Evolutionary conservation across 768 basidiomycete species (phyloP), one percentile per base, ranked within the genome.

Genomic region (Coprinopsis sp.): DNA sequence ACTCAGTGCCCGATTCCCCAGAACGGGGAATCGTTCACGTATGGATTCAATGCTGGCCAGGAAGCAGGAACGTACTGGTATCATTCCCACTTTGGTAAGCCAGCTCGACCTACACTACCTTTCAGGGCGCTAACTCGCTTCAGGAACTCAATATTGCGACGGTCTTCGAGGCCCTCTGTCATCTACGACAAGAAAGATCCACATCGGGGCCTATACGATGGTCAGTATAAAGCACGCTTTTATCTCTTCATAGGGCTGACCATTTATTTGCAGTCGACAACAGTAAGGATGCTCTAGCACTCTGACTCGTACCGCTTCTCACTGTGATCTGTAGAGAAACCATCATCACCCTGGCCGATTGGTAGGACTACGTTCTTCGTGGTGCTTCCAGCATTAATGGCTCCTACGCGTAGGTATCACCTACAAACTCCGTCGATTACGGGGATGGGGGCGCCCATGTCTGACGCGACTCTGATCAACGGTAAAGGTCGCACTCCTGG

Each of bases 391-490:
- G n/a, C 34, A 37, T 19, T 37, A 10, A 10, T 19, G 11, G 7
- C 34, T 11, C n/a, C 11, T 37, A 6, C 18, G 18, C 19, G 19
- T 7, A 37, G 34, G 76, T 76, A 70, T 51, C 74, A 69, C 37
- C 22, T 21, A 6, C 59, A 57, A 6, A 60, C 66, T 2, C 51
- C 44, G n/a, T 56, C 40, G 6, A 56, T 59, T 0, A 55, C 46
- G 7, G 31, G 44, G 19, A 43, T 62, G 7, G 31, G 44, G 19
- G 44, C 62, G 7, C 55, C 63, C 0, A 45, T 45, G 2, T 25
- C 66, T 0, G 55, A 76, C 42, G 62, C 77, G 14, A 74, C 71
- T 1, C 55, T 81, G 7, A 77, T 81, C 39, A 81, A 81, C 34
- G 78, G 78, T 0, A 54, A 54, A 13, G 78, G 79, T 14, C 72